phyloP scores from a whole-genome alignment of 2,329 filamentous ascomycete genomes.

The Aspergillus terreus region DNA sequence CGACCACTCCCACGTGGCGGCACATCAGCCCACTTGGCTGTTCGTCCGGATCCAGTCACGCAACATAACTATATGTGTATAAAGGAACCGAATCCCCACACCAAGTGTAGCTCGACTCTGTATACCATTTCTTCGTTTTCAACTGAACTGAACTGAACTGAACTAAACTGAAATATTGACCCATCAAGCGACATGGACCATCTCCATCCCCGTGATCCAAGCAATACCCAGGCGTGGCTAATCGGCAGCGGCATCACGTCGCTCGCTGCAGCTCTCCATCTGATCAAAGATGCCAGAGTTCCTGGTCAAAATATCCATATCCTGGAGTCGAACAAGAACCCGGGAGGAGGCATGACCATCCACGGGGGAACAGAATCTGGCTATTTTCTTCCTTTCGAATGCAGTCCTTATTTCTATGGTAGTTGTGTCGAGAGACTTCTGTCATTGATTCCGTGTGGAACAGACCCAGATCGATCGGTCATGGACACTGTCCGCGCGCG shows the following conservation, averaged over 20 bases:
- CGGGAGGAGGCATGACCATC: constrained; percentile 32
- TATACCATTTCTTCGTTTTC: no score
- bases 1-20: no score
- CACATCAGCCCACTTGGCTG: no score
- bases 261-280: constrained; percentile 33
- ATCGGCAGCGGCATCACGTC: constrained; percentile 37
- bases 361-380: constrained; percentile 25
- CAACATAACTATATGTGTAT: no score
- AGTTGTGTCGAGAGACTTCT: constrained; percentile 33
- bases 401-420: constrained; percentile 33
- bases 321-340: constrained; percentile 26
- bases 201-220: constrained; percentile 8
- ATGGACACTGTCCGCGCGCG: constrained; percentile 2
- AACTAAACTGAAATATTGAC: no score
- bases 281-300: constrained; percentile 34
- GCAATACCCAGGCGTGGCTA: constrained; percentile 27
- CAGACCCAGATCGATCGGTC: background rate
- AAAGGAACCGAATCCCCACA: no score
- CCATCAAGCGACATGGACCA: background rate
- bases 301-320: constrained; percentile 32
- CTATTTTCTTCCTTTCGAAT: constrained; percentile 32
- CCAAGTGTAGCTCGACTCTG: no score
- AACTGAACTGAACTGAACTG: no score
- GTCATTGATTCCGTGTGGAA: constrained; percentile 22
- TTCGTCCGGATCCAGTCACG: no score